Evolutionary conservation across 495 filamentous ascomycete species (phyloP).

Genomic region (Penicillium ochrochloron): DNA sequence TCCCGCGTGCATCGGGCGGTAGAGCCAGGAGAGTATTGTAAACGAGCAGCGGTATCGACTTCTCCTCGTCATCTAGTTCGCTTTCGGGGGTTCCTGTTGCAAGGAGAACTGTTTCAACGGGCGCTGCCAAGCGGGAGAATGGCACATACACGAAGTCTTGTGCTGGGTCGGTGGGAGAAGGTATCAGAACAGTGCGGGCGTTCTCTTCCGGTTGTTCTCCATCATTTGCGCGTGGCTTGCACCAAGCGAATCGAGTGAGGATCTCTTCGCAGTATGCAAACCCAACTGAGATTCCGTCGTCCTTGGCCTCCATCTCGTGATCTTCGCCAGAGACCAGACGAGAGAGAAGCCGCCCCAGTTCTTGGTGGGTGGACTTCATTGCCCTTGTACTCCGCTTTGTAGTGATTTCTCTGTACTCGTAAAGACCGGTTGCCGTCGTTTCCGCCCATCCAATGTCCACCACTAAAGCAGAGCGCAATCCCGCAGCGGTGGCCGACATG

Average conservation of each 20-base stretch:
- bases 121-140: conserved; percentile 69
- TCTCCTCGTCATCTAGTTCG: conserved; percentile 83
- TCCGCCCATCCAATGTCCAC: conserved; percentile 93
- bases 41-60: conserved; percentile 71
- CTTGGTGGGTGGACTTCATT: conserved; percentile 67
- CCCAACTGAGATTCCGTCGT: conserved; percentile 49
- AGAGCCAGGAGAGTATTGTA: conserved; percentile 76
- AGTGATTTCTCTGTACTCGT: conserved; percentile 82
- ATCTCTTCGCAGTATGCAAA: conserved; percentile 84
- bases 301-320: conserved; percentile 17
- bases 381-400: conserved; percentile 71
- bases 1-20: conserved; percentile 77
- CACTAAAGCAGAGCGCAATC: conserved; percentile 77
- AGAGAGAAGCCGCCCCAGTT: conserved; percentile 69
- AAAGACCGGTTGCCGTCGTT: conserved; percentile 78
- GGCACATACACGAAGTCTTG: conserved; percentile 56
- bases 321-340: conserved; percentile 30
- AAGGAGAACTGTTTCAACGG: conserved; percentile 78
- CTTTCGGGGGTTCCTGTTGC: conserved; percentile 52
- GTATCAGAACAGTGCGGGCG: conserved; percentile 42
- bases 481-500: conserved; percentile 74
- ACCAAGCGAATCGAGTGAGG: conserved; percentile 76
- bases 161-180: conserved; percentile 47
- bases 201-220: neutral
- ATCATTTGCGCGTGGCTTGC: conserved; percentile 45